A percentile compares a stretch with the other conserved stretches of the same genome.
phyloP scores from a whole-genome alignment of 2,329 filamentous ascomycete species.

The Raffaelea albimanens region DNA sequence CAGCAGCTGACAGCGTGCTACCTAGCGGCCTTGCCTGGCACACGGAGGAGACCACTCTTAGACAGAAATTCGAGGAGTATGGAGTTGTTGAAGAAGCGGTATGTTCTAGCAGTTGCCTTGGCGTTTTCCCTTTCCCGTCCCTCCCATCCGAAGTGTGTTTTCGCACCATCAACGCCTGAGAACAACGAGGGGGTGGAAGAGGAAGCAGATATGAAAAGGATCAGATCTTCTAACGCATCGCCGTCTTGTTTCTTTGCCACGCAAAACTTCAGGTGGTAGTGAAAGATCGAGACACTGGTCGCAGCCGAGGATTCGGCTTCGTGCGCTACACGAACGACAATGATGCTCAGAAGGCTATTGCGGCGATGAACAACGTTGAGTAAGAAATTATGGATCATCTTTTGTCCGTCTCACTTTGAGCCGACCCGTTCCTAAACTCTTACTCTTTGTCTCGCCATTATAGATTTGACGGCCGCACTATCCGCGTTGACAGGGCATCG shows the following conservation, averaged over 20 bases:
- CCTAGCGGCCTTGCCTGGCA: constrained; percentile 93
- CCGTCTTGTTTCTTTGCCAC: not conserved
- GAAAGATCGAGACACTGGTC: constrained; percentile 92
- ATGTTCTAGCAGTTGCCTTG: constrained; percentile 32
- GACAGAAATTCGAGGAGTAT: constrained; percentile 86
- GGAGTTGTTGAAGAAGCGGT: constrained; percentile 91
- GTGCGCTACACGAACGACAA: constrained; percentile 74
- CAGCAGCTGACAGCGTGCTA: constrained; percentile 11
- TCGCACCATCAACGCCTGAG: too few species aligned
- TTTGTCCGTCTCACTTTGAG: constrained; percentile 1
- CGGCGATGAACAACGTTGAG: constrained; percentile 82
- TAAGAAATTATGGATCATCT: constrained; percentile 36
- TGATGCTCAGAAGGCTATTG: constrained; percentile 69
- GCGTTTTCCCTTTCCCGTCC: not conserved
- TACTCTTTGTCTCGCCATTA: constrained; percentile 5
- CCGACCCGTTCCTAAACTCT: constrained; percentile 15
- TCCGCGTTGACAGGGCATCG: constrained; percentile 92
- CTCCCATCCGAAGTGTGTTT: too few species aligned
- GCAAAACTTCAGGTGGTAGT: constrained; percentile 66
- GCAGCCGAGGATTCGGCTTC: constrained; percentile 95
- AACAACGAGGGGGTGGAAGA: too few species aligned
- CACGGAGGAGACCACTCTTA: constrained; percentile 81
- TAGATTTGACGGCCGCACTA: constrained; percentile 87
- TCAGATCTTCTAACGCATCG: constrained; percentile 7
- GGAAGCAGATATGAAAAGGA: constrained; percentile 2